Base-by-base conservation (phyloP, 352 stramenopile genomes). In the Pythium aquatile region DNA sequence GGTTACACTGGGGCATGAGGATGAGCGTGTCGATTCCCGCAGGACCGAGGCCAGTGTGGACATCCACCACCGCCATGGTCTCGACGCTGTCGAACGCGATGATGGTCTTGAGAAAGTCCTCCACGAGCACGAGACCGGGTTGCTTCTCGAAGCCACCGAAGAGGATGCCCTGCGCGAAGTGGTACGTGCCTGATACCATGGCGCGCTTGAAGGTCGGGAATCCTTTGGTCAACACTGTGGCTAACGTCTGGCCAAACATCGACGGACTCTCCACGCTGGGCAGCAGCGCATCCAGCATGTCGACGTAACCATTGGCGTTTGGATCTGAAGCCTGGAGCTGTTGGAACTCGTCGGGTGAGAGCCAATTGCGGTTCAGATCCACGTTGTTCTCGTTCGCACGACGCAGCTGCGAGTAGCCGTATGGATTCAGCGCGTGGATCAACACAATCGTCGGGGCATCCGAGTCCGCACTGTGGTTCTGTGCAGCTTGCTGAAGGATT, bases 321-420 rank as follows among this genome's bases (percentile, higher is more conserved):
- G 88, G 81, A 73, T 97, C 85, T 11, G 33, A 39, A 14, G 33
- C 32, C 73, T 63, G 7, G 48, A 58, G 28, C 72, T 73, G 14
- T n/a, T 76, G 54, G 59, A 91, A 95, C 46, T 85, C 63, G 11
- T 83, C 72, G 0, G 60, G 58, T 37, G 65, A 80, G 24, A 98
- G 74, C 52, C 74, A 94, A 74, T 98, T 98, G 37, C 93, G 82
- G 72, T 98, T 98, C 30, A 98, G 76, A 69, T 98, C 93, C 29
- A 98, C 91, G 67, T 97, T 97, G 66, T 98, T 78, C 72, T 98
- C 93, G 66, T 98, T 98, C 49, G 87, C 88, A 14, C 93, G 79
- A 30, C 95, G 80, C 26, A 97, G 79, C 70, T 80, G 69, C 6
- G 81, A 71, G 72, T 98, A 98, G 11, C 95, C 95, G 69, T 86